Evolutionary conservation across 495 filamentous ascomycete species (phyloP).

Genomic region (Lasiosphaeria hispida): DNA sequence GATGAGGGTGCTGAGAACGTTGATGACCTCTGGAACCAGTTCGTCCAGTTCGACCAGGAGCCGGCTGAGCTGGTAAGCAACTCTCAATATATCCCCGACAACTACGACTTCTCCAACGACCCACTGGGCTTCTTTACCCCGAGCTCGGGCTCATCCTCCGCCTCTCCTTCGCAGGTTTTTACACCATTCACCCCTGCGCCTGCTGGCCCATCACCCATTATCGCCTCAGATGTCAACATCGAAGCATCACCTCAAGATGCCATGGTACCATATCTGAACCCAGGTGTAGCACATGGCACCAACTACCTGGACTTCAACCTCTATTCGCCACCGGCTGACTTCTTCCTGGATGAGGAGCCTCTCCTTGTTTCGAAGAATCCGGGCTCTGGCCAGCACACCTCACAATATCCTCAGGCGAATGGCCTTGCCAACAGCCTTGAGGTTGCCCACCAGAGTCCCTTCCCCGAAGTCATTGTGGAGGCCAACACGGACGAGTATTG

Average conservation of each 20-base stretch:
- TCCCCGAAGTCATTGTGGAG: conserved; percentile 5
- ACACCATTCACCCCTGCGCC: conserved; percentile 30
- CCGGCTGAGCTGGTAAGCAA: conserved; percentile 18
- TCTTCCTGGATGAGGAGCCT: conserved; percentile 42
- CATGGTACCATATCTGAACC: conserved; percentile 44
- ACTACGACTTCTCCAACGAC: conserved; percentile 41
- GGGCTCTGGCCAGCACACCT: conserved; percentile 8
- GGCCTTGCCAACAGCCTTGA: background rate
- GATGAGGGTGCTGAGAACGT: conserved; percentile 17
- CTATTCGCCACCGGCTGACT: conserved; percentile 45
- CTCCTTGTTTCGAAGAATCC: conserved; percentile 19
- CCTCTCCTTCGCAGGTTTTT: conserved; percentile 37
- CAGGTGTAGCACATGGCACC: conserved; percentile 36
- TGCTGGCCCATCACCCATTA: conserved; percentile 18
- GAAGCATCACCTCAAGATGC: conserved; percentile 21
- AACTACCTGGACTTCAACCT: conserved; percentile 52
- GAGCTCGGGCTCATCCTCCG: conserved; percentile 33
- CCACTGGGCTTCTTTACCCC: conserved; percentile 37
- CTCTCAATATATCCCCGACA: conserved; percentile 14
- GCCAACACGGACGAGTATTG: conserved; percentile 13
- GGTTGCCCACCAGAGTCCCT: background rate
- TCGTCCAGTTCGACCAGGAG: conserved; percentile 39
- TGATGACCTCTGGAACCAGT: conserved; percentile 40
- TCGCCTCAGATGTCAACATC: conserved; percentile 8
- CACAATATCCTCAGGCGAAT: conserved; percentile 7